Base-by-base conservation (phyloP, 2,329 filamentous ascomycete species). In the Thermochaetoides dissita region DNA sequence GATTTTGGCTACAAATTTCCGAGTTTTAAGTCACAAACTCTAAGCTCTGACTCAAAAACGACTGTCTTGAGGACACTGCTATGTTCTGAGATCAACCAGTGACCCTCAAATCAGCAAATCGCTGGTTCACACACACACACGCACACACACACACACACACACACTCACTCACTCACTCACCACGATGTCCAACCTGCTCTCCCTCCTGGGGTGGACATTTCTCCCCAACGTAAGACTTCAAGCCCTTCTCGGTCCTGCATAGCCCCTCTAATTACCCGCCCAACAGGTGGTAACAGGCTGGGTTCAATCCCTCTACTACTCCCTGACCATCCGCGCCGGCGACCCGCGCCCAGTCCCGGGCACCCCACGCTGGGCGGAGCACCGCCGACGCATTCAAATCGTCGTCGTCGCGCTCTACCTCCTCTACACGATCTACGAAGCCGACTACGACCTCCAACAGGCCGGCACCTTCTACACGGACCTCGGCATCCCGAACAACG, bases 391-490 rank as follows among this genome's bases (percentile, higher is more conserved):
- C 53, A 89, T 95, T 58, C 79, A 91, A 59, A 81, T 89, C 57
- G 67, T 81, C 52, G 84, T 96, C 55, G 81, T 96, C 39, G 68
- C 81, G 38, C 65, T 75, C 46, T 98, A 96, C 65, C 83, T 96
- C 33, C 64, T 81, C 50, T 95, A 94, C 69, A 94, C 87, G 37
- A 77, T 96, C 54, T 91, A 88, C 65, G 89, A 96, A 64, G 82
- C 86, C 55, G 84, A 94, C 69, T 78, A 84, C 65, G 78, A 85
- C 49, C 71, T 94, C 29, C 81, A 76, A 48, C 66, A 71, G 36
- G 66, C 70, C 1, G 78, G 81, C 11, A 79, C 85, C 60, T 94
- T 83, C 65, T 96, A 95, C 65, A 68, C 74, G 37, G 73, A 81
- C 49, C 74, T 98, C 0, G 77, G 77, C 32, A 73, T 95, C 0